Evolutionary conservation across 305 asterid species (phyloP).

Genomic region (Withania somnifera): DNA sequence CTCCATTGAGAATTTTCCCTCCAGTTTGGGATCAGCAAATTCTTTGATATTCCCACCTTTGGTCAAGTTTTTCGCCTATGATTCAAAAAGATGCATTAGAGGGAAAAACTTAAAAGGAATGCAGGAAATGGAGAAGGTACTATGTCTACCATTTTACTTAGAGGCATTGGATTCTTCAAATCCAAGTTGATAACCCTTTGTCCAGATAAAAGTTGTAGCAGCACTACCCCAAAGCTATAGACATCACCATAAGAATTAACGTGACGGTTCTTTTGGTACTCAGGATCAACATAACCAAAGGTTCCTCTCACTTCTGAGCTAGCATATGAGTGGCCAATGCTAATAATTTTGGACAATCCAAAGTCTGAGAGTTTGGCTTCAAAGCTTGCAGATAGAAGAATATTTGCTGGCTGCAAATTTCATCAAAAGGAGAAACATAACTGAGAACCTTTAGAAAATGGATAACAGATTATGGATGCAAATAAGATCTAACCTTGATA

Average conservation of each 20-base stretch:
- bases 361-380: slow-evolving; percentile 65
- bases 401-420: slow-evolving; percentile 63
- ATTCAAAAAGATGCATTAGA: not conserved
- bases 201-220: slow-evolving; percentile 74
- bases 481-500: slow-evolving; percentile 37
- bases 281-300: slow-evolving; percentile 86
- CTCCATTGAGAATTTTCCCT: slow-evolving; percentile 40
- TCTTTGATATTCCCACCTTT: slow-evolving; percentile 43
- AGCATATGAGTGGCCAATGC: slow-evolving; percentile 51
- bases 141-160: slow-evolving; percentile 47
- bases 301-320: slow-evolving; percentile 92
- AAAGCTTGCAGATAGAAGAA: slow-evolving; percentile 47
- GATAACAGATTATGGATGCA: not conserved
- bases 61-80: slow-evolving; percentile 46
- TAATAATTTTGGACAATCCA: slow-evolving; percentile 66
- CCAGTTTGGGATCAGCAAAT: slow-evolving; percentile 62
- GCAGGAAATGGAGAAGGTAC: not conserved
- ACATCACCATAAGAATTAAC: slow-evolving; percentile 78
- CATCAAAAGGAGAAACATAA: not conserved
- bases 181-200: slow-evolving; percentile 63
- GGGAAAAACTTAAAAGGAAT: not conserved
- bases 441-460: not conserved
- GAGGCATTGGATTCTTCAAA: slow-evolving; percentile 45
- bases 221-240: slow-evolving; percentile 71
- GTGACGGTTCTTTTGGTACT: slow-evolving; percentile 60